Base-by-base conservation (phyloP, 1,284 basidiomycete species). In the Cryptococcus sp. region DNA sequence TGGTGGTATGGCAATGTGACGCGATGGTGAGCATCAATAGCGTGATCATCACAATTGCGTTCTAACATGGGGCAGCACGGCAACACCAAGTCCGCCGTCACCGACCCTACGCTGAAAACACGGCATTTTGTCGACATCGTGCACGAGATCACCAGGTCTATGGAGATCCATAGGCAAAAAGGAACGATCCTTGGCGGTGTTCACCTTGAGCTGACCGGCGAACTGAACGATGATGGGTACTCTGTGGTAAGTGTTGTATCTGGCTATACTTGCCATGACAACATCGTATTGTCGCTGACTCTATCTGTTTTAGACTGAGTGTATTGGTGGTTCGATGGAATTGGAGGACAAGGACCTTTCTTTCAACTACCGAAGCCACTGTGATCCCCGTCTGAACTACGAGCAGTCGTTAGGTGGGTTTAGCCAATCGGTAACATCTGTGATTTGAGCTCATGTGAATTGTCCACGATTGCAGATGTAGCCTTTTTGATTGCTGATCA, bases 171-270 rank as follows among this genome's bases (percentile, higher is more conserved):
- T 74, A 78, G 84, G 6, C 80, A 83, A 44, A 84, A 83, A 63
- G 80, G 81, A 17, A 93, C 91, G 5, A 84, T 87, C 39, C 82
- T 98, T 1, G 89, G 88, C n/a, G 95, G 95, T n/a, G 89, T 97
- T 20, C 93, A 92, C 73, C 85, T 99, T 44, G 95, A 99, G 79
- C 88, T 99, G 72, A 99, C 95, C 0, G 95, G 94, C 17, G 95
- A 99, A 75, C 81, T 96, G 53, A 92, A 91, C 63, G 89, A 91
- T 10, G 87, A 94, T 55, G 94, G 94, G 1, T 93, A 89, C 78
- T 92, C 89, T 63, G 95, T 99, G 13, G 76, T 78, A 44, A 49
- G 76, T 73, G 16, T 11, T 16, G 23, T n/a, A n/a, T 40, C 29
- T 17, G 45, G 29, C 8, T 16, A 22, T 26, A 20, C 34, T 50